Conservation (phyloP, 768 basidiomycete species). For the Lepiota subincarnata region DNA sequence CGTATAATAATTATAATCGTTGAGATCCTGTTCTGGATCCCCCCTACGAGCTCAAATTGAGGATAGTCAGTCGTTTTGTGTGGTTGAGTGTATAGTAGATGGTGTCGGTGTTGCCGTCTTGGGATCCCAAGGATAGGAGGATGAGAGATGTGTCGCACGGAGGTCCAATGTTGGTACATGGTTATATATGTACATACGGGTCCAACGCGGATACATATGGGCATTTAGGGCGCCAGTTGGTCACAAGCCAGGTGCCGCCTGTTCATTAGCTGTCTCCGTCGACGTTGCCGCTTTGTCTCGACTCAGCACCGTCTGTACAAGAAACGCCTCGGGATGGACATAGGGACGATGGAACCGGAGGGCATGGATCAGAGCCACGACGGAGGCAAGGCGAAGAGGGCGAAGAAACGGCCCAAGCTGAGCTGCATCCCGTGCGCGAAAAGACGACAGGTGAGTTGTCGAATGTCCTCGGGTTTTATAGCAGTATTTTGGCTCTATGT, state of each 20-base stretch:
- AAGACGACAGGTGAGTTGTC: conserved; percentile 42
- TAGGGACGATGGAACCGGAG: not conserved
- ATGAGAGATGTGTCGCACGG: no score
- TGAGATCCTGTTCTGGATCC: no score
- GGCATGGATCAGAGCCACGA: conserved; percentile 1
- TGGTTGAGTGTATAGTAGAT: not conserved
- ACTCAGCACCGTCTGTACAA: not conserved
- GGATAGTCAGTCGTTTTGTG: no score
- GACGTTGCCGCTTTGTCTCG: not conserved
- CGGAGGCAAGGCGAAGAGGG: conserved; percentile 41
- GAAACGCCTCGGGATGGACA: not conserved
- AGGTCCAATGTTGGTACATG: not conserved
- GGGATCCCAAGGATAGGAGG: no score
- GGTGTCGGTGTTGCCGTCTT: no score
- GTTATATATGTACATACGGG: not conserved
- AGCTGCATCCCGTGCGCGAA: conserved; percentile 57
- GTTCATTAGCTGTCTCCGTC: not conserved
- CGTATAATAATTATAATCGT: conserved; percentile 25
- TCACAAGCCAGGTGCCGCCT: conserved; percentile 5
- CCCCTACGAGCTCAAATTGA: not conserved
- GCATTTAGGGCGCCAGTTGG: conserved; percentile 5
- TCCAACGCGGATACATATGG: conserved; percentile 7
- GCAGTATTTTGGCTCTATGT: not conserved
- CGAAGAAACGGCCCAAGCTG: conserved; percentile 42
- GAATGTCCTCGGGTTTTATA: not conserved